Evolutionary conservation across 1,284 basidiomycete species (phyloP).

Genomic region (Fomitopsis palustris): DNA sequence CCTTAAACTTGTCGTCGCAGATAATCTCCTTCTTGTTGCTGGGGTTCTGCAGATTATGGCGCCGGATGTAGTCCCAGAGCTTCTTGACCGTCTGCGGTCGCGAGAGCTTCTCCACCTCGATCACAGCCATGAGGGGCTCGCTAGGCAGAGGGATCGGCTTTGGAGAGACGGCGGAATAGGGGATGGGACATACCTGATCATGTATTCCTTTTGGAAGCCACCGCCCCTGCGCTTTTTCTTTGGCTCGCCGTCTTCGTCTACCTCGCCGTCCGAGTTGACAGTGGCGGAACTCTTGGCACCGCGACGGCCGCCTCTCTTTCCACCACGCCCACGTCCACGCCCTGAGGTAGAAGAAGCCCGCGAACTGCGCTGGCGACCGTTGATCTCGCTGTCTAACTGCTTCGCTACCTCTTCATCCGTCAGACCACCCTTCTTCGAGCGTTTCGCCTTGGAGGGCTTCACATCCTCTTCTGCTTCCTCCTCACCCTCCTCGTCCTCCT

Average conservation of each 20-base stretch:
- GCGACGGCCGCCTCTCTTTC: constrained; percentile 39
- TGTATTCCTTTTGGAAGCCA: constrained; percentile 75
- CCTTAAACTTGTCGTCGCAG: constrained; percentile 67
- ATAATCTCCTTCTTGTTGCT: constrained; percentile 76
- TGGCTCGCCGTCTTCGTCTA: constrained; percentile 33
- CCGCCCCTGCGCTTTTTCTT: constrained; percentile 38
- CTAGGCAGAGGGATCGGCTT: constrained; percentile 31
- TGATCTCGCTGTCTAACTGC: constrained; percentile 68
- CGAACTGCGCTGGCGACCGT: constrained; percentile 53
- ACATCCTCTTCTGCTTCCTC: constrained; percentile 31
- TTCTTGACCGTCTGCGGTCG: constrained; percentile 88
- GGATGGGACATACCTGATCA: constrained; percentile 53
- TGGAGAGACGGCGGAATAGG: not conserved
- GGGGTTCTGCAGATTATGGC: constrained; percentile 76
- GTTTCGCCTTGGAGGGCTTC: constrained; percentile 38
- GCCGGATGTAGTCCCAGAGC: constrained; percentile 84
- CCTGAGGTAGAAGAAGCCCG: constrained; percentile 26
- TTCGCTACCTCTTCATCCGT: constrained; percentile 69
- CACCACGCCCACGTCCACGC: constrained; percentile 32
- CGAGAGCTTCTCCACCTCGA: constrained; percentile 61
- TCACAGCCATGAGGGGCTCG: constrained; percentile 57
- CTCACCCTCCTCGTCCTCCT: constrained; percentile 40
- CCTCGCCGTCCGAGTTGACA: constrained; percentile 52
- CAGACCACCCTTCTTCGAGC: constrained; percentile 37
- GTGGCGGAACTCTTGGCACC: constrained; percentile 49